Evolutionary conservation across 257 asterid species (phyloP), one percentile per base, ranked within the genome.

Genomic region (Solanum chmielewskii): DNA sequence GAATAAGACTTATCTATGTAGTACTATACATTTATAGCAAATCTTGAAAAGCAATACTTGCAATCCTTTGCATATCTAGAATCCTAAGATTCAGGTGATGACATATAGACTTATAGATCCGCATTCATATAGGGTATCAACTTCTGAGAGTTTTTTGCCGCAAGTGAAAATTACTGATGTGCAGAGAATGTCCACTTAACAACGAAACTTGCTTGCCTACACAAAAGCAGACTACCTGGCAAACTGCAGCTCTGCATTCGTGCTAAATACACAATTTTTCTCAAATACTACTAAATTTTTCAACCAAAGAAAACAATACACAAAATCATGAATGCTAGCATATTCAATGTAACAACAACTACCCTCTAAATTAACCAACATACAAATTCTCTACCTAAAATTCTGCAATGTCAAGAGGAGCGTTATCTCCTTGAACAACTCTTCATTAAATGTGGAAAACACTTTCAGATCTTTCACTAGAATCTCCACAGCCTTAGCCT

Each of bases 401-500:
- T 94, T 89, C 78, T 86, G 78, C 93, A 93, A 87, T 9, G 94
- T 89, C 88, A 94, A 68, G 37, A 93, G 94, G 87, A 88, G 60
- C 23, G 94, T 77, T 45, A 92, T 90, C 85, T 92, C 94, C 92
- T 92, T 92, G 39, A 88, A 91, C 52, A 91, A 88, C 33, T 91
- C 94, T 83, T 90, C 92, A 15, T 90, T 87, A 88, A 87, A 90
- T 42, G 90, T 71, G 1, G 93, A 87, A 86, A 93, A 92, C 35
- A 90, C 92, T 90, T 90, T 91, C 90, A 94, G 89, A 77, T 93
- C 96, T 16, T 90, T 93, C 10, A 60, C 82, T n/a, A 94, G 92
- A 92, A 94, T 91, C 87, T 93, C 94, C 85, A 92, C 89, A 11
- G 95, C 96, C 92, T 83, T 94, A 6, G 89, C 92, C 78, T 68